These are phyloP conservation scores for Leccinum griseonigrum DNA, from an alignment of 1,284 basidiomycete species.

Conservation along the genomic window DNA sequence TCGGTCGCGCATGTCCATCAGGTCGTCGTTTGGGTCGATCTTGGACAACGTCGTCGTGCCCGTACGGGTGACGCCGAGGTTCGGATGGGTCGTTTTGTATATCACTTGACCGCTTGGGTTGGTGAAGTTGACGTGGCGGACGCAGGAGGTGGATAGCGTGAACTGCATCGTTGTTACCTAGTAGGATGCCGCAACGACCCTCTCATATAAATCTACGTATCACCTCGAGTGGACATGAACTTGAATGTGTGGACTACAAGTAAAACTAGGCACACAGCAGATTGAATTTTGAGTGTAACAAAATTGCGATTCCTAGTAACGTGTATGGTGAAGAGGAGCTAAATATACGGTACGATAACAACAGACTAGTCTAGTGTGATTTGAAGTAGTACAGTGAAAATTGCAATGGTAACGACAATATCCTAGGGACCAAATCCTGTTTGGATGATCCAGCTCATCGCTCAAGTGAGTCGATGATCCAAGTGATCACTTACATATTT, in stretches of 20 bases:
- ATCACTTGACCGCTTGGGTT: slow-evolving; percentile 26
- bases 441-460: slow-evolving; percentile 2
- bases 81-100: slow-evolving; percentile 29
- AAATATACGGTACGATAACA: background rate
- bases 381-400: slow-evolving; percentile 4
- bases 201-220: background rate
- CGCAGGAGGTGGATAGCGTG: slow-evolving; percentile 17
- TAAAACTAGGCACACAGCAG: background rate
- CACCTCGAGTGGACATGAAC: background rate
- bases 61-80: slow-evolving; percentile 3
- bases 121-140: slow-evolving; percentile 24
- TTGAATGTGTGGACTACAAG: background rate
- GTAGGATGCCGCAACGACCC: background rate
- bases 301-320: background rate
- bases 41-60: slow-evolving; percentile 26
- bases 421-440: background rate
- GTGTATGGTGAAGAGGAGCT: background rate
- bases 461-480: background rate
- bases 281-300: background rate
- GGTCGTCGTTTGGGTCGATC: slow-evolving; percentile 24
- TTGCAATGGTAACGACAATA: background rate
- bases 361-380: background rate
- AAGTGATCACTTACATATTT: slow-evolving; percentile 5
- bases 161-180: slow-evolving; percentile 16
- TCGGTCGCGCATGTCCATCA: slow-evolving; percentile 27